Evolutionary conservation across 1,284 basidiomycete species (phyloP), one percentile per base, ranked within the genome.

Genomic region (Fomes fomentarius): DNA sequence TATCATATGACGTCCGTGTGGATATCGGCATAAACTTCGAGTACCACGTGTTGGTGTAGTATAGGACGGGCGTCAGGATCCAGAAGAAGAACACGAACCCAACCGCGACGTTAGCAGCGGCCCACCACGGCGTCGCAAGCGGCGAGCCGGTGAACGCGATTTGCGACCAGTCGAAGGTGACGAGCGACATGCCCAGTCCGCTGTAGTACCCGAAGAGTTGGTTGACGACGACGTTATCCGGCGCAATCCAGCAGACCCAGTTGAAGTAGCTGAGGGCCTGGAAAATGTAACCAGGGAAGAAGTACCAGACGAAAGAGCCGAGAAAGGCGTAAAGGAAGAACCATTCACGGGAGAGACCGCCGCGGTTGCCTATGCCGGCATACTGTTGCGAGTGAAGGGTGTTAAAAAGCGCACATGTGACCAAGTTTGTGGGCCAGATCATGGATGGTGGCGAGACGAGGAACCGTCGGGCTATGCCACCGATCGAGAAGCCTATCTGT

Each of bases 361-460:
- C 85, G 19, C 80, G 79, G 52, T 67, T 77, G 39, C 85, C 85
- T 14, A 83, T 75, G 60, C 87, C 87, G 37, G 83, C 74, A 63
- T 88, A 89, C 41, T 72, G 70, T 59, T 84, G 81, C 0, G 82
- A 75, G 65, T 90, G 87, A 4, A 90, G 72, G 3, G 87, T 89
- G 72, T 90, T 90, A 75, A 97, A 89, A 26, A 94, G 84, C 0
- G 94, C 92, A 53, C 92, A 90, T 17, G 80, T 83, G 21, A 95
- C 80, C 4, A 85, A 70, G 54, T 81, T 82, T 25, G 75, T 69
- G 0, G 83, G 83, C 83, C 83, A 85, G 56, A 85, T 92, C 91
- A 97, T 94, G 0, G 90, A 90, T 0, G 79, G 80, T 1, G 87
- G 84, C 66, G 80, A 81, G 5, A 85, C 80, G 35, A 87, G 73